Evolutionary conservation across 495 filamentous ascomycete species (phyloP).

Genomic region (Opeltia flavorubescens): DNA sequence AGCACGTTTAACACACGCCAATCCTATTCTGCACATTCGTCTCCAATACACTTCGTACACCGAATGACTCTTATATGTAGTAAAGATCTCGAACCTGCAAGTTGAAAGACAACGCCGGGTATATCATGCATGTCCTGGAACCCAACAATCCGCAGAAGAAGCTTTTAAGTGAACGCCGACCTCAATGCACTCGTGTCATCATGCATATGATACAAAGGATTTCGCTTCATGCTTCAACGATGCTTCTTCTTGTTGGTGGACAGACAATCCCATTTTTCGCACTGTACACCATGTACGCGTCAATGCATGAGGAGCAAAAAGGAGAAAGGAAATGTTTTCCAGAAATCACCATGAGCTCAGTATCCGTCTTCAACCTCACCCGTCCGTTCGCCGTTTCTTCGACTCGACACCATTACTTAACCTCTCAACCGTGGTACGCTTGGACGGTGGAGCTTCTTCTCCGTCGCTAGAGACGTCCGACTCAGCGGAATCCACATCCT

Average conservation of each 20-base stretch:
- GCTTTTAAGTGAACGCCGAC: constrained; percentile 7
- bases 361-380: too few species aligned
- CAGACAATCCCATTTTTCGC: too few species aligned
- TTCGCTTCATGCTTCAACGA: constrained; percentile 1
- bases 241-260: constrained; percentile 17
- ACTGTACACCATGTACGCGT: not conserved
- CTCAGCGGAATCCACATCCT: constrained; percentile 9
- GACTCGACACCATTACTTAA: constrained; percentile 6
- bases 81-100: not conserved
- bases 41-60: too few species aligned
- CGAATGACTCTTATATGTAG: too few species aligned
- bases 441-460: constrained; percentile 10
- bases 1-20: too few species aligned
- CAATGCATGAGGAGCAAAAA: not conserved
- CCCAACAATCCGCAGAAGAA: constrained; percentile 16
- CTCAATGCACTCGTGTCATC: constrained; percentile 21
- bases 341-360: too few species aligned
- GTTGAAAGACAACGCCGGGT: constrained; percentile 11
- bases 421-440: constrained; percentile 8
- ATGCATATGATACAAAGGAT: constrained; percentile 16
- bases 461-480: constrained; percentile 8
- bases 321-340: too few species aligned
- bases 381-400: constrained; percentile 12
- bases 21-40: too few species aligned
- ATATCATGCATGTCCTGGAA: constrained; percentile 13